A percentile compares a stretch with the other conserved stretches of the same genome.
phyloP scores from a whole-genome alignment of 495 filamentous ascomycete species.

The Astrocystis sublimbata region DNA sequence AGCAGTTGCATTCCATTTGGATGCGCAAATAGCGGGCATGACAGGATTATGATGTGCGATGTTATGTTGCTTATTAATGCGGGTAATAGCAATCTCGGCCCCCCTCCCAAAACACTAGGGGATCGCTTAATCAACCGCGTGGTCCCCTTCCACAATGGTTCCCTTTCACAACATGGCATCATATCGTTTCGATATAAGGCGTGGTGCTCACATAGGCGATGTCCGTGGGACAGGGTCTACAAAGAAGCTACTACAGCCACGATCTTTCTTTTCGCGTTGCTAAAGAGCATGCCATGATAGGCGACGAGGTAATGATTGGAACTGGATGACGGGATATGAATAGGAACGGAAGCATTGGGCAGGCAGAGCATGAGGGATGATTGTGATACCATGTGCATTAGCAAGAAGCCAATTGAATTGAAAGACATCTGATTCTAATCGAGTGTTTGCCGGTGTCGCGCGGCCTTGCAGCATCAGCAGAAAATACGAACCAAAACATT shows the following conservation, averaged over 20 bases:
- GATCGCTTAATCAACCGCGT: neutral
- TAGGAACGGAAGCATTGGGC: conserved; percentile 1
- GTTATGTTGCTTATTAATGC: neutral
- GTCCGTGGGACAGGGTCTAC: neutral
- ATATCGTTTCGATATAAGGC: neutral
- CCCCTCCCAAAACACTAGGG: neutral
- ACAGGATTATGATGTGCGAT: neutral
- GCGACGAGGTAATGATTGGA: neutral
- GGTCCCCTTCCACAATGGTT: neutral
- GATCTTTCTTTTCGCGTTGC: neutral
- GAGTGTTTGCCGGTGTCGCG: neutral
- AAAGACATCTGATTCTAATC: neutral
- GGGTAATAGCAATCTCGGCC: neutral
- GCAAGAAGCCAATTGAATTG: conserved; percentile 13
- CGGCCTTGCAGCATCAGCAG: neutral
- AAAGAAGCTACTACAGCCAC: neutral
- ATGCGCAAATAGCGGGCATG: neutral
- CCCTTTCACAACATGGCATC: neutral
- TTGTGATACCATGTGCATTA: conserved; percentile 22
- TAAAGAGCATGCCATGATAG: neutral
- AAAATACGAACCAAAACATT: no score
- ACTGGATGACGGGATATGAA: conserved; percentile 3
- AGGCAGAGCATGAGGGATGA: conserved; percentile 13
- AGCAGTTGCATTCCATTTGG: neutral
- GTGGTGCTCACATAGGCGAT: neutral